phyloP scores from a whole-genome alignment of 2,329 filamentous ascomycete genomes.

The Conoideocrella luteorostrata region DNA sequence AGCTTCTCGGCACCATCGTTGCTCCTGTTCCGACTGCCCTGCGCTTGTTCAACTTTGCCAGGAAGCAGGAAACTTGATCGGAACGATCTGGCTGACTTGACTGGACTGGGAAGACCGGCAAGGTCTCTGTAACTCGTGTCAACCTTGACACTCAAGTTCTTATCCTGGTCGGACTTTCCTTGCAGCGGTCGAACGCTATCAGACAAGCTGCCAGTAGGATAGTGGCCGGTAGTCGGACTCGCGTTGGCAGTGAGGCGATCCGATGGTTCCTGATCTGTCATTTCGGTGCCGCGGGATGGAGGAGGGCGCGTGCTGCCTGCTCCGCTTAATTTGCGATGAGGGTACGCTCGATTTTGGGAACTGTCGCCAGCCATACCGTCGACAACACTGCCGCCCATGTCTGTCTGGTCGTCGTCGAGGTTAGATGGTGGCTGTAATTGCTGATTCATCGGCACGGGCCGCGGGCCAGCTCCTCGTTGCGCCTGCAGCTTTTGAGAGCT shows the following conservation, averaged over 20 bases:
- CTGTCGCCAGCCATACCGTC: slow-evolving; percentile 50
- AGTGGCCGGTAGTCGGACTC: slow-evolving; percentile 59
- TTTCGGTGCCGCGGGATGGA: slow-evolving; percentile 72
- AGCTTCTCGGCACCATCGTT: slow-evolving; percentile 71
- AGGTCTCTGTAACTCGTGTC: slow-evolving; percentile 51
- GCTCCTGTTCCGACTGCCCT: slow-evolving; percentile 46
- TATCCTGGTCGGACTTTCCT: slow-evolving; percentile 26
- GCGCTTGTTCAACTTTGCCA: slow-evolving; percentile 44
- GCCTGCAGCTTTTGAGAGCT: slow-evolving; percentile 92
- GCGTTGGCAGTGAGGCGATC: slow-evolving; percentile 69
- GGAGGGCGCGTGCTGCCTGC: slow-evolving; percentile 53
- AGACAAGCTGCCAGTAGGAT: slow-evolving; percentile 55
- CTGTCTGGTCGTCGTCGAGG: slow-evolving; percentile 35
- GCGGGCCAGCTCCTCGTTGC: slow-evolving; percentile 60
- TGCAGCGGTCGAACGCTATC: slow-evolving; percentile 78
- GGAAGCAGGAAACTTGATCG: slow-evolving; percentile 67
- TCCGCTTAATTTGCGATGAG: slow-evolving; percentile 21
- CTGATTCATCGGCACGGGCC: slow-evolving; percentile 36
- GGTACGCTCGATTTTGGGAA: slow-evolving; percentile 38
- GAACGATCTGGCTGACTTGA: slow-evolving; percentile 70
- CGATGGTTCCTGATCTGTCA: slow-evolving; percentile 65
- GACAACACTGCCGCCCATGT: slow-evolving; percentile 36
- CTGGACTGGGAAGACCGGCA: slow-evolving; percentile 49
- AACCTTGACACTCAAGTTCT: slow-evolving; percentile 50
- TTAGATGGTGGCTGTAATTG: slow-evolving; percentile 22